Base-by-base conservation (phyloP, 768 basidiomycete species). In the Termitomyces sp. region DNA sequence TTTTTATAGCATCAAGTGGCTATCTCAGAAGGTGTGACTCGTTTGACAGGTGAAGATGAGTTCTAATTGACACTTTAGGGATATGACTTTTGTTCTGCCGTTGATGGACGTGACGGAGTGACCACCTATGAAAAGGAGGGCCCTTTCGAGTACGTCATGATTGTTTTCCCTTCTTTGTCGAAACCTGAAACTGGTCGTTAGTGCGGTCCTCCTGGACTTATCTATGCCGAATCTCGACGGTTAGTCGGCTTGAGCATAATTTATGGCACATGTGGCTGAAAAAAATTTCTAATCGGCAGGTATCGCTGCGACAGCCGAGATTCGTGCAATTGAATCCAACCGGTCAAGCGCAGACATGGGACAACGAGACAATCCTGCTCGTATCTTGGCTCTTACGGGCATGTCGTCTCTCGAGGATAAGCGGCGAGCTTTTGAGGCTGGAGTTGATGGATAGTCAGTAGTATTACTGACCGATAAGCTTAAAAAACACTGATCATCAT, bases 161-260 rank as follows among this genome's bases (percentile, higher is more conserved):
- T 43, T 51, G 54, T 33, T 28, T 18, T 20, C 8, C 40, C 20
- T 43, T 11, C 44, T 18, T 30, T 43, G 22, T 20, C 11, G 5
- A n/a, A 28, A 54, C 49, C 26, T 55, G 51, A 56, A 43, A 52
- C 41, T 30, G 47, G 60, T 59, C 52, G 50, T 30, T 63, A 95
- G 94, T 60, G 83, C 94, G 35, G 87, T 95, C 36, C 78, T 95
- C 14, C 75, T 97, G 58, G 94, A 97, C 70, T 74, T 97, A 56
- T 93, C 91, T 1, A 97, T 97, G 94, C 95, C 93, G 0, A 71
- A 92, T n/a, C 81, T 97, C 56, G 92, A 97, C 68, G 95, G 92
- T 85, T 52, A 59, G 76, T 62, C 52, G 40, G 47, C 14, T 18
- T 30, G 45, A 40, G 38, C 1, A n/a, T 6, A 4, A 24, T 22